phyloP scores from a whole-genome alignment of 768 basidiomycete genomes.

The Mycena sanguinolenta region DNA sequence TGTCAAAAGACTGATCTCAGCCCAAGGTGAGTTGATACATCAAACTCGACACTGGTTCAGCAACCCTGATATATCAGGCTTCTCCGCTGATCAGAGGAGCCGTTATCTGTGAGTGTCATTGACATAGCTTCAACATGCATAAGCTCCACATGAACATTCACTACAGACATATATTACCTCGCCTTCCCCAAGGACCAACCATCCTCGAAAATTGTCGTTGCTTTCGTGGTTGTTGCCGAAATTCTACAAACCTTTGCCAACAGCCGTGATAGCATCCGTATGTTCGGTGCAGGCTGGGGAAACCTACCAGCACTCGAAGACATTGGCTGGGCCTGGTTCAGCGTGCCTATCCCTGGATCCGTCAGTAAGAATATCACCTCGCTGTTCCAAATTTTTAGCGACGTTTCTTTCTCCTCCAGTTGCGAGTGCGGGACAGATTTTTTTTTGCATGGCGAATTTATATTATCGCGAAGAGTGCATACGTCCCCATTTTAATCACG shows the following conservation, averaged over 20 bases:
- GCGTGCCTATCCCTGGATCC: conserved; percentile 34
- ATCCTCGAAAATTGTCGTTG: conserved; percentile 31
- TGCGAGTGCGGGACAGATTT: too few relatives aligned
- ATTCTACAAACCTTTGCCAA: conserved; percentile 34
- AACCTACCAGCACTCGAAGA: conserved; percentile 27
- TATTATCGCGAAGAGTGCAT: too few relatives aligned
- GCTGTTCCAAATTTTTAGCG: not conserved
- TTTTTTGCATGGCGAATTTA: too few relatives aligned
- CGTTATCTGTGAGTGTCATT: not conserved
- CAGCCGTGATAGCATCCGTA: conserved; percentile 32
- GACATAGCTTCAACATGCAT: too few relatives aligned
- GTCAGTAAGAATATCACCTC: conserved; percentile 18
- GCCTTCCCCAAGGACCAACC: conserved; percentile 45
- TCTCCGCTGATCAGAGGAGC: too few relatives aligned
- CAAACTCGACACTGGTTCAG: too few relatives aligned
- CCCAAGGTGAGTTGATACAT: too few relatives aligned
- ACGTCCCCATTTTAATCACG: too few relatives aligned
- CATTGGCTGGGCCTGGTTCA: conserved; percentile 35
- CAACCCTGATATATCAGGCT: too few relatives aligned
- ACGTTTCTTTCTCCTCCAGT: too few relatives aligned
- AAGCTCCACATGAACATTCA: not conserved
- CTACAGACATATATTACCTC: conserved; percentile 46
- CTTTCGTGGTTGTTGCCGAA: conserved; percentile 33
- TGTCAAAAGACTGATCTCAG: too few relatives aligned
- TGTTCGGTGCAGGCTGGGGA: conserved; percentile 37